Evolutionary conservation across 257 asterid species (phyloP).

Genomic region (Salvia splendens): DNA sequence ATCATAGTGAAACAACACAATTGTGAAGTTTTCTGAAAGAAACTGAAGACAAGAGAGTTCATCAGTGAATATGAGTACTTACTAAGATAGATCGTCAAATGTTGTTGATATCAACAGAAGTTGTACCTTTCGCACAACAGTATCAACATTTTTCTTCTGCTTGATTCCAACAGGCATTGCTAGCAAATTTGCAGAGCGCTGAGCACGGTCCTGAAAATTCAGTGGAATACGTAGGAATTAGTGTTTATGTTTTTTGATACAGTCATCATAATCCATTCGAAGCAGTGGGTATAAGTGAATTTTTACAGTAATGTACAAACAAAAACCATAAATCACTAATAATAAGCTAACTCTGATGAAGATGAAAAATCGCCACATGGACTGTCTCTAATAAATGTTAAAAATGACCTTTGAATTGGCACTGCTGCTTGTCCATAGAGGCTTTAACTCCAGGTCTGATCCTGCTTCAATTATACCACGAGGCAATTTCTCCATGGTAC

Average conservation of each 20-base stretch:
- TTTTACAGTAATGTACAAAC: conserved; percentile 10
- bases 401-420: conserved; percentile 56
- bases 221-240: conserved; percentile 16
- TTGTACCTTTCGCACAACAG: conserved; percentile 64
- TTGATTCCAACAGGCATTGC: conserved; percentile 89
- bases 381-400: conserved; percentile 10
- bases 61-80: conserved; percentile 21
- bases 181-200: conserved; percentile 51
- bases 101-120: conserved; percentile 20
- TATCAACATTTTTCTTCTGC: conserved; percentile 76
- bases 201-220: conserved; percentile 48
- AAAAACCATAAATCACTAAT: conserved; percentile 7
- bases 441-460: conserved; percentile 86
- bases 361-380: not conserved
- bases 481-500: conserved; percentile 58
- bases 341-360: not conserved
- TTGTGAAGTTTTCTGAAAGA: conserved; percentile 85
- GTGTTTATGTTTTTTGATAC: not conserved
- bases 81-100: conserved; percentile 15
- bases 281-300: not conserved
- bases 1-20: conserved; percentile 85
- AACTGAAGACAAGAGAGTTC: conserved; percentile 58
- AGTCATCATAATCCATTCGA: conserved; percentile 19
- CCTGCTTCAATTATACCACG: conserved; percentile 66
- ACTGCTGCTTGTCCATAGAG: conserved; percentile 73